phyloP scores from a whole-genome alignment of 108 stramenopile genomes.

The Nannochloropsis oceanica region DNA sequence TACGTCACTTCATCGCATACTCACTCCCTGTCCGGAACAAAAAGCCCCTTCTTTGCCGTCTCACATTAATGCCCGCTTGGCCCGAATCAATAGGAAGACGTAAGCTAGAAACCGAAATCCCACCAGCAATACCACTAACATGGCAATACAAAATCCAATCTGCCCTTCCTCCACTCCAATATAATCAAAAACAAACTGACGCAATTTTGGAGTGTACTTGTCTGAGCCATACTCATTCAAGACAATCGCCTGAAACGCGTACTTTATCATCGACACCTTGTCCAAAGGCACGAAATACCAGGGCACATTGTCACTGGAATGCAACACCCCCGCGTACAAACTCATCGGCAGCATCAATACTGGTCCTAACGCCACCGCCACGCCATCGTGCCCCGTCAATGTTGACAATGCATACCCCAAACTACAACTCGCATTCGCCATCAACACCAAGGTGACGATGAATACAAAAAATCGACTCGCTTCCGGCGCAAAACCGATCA shows the following conservation, averaged over 20 bases:
- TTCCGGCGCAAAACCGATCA: constrained; percentile 3
- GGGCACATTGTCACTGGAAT: background rate
- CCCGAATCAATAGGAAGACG: background rate
- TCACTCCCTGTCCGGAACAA: background rate
- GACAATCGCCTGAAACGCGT: background rate
- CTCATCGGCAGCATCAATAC: constrained; percentile 5
- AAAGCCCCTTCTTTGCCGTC: background rate
- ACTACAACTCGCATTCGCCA: constrained; percentile 6
- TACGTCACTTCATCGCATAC: too few relatives aligned
- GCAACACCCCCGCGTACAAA: background rate
- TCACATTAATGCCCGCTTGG: background rate
- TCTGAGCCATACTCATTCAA: background rate
- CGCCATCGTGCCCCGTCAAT: constrained; percentile 5
- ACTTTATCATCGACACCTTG: background rate
- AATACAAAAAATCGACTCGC: constrained; percentile 15
- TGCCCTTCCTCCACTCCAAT: background rate
- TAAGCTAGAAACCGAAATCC: background rate
- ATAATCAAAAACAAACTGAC: background rate
- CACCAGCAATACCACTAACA: background rate
- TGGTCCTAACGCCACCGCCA: constrained; percentile 20
- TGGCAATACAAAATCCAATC: background rate
- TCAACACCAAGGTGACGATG: constrained; percentile 3
- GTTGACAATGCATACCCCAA: constrained; percentile 19
- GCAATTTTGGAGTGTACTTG: background rate
- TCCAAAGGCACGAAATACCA: background rate